Percentiles rank a stretch among this genome's conserved stretches.
Evolutionary conservation across 2,329 filamentous ascomycete genomes (phyloP).

Genomic region (Blumeria graminis): DNA sequence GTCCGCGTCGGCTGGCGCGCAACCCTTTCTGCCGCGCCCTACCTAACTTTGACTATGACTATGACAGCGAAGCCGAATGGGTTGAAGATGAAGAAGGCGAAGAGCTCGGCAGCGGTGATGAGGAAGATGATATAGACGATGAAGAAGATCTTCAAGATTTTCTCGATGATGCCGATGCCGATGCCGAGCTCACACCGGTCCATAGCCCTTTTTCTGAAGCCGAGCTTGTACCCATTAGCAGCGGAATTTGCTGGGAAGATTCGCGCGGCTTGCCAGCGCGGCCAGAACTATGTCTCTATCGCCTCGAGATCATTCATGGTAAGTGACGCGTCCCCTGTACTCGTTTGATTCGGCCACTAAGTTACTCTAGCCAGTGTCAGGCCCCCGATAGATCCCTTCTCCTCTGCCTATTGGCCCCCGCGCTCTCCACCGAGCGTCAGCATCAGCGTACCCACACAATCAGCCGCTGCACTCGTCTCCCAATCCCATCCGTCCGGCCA

Average conservation of each 20-base stretch:
- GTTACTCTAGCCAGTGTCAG: too few relatives aligned
- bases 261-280: slow-evolving; percentile 1
- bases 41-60: slow-evolving; percentile 48
- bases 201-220: slow-evolving; percentile 23
- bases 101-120: slow-evolving; percentile 33
- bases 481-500: neutral
- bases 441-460: too few relatives aligned
- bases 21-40: slow-evolving; percentile 29
- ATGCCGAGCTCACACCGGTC: slow-evolving; percentile 4
- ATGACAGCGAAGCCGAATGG: slow-evolving; percentile 74
- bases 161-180: slow-evolving; percentile 44
- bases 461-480: too few relatives aligned
- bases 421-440: too few relatives aligned
- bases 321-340: slow-evolving; percentile 2
- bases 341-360: too few relatives aligned
- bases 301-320: slow-evolving; percentile 42
- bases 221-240: slow-evolving; percentile 51
- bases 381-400: slow-evolving; percentile 54
- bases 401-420: slow-evolving; percentile 48
- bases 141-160: slow-evolving; percentile 47
- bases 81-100: slow-evolving; percentile 40
- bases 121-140: slow-evolving; percentile 39
- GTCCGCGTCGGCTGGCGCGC: slow-evolving; percentile 25
- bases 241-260: slow-evolving; percentile 68
- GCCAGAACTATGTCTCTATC: slow-evolving; percentile 20